These are phyloP conservation scores for Globisporangium canariense DNA, from an alignment of 352 stramenopile species.

Conservation along the genomic window DNA sequence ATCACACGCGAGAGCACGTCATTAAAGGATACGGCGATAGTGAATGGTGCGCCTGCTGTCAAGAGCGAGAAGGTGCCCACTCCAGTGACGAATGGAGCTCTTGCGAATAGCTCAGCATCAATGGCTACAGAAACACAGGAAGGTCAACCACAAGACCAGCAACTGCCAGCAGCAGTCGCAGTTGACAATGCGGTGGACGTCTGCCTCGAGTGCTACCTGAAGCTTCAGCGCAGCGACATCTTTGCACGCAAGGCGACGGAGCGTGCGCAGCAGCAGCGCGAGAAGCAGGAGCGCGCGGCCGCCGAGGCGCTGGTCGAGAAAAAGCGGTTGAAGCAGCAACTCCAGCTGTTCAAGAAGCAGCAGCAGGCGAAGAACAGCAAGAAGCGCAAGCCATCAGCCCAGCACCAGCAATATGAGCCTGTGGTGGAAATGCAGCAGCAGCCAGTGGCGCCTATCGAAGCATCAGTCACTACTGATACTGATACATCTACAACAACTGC, in stretches of 20 bases:
- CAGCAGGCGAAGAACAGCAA: conserved; percentile 37
- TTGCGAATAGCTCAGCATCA: not conserved
- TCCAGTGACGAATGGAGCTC: not conserved
- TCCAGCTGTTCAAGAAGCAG: conserved; percentile 58
- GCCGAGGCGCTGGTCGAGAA: conserved; percentile 28
- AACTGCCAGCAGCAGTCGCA: conserved; percentile 12
- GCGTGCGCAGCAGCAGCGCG: conserved; percentile 29
- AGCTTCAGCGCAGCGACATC: conserved; percentile 59
- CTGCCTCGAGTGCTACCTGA: conserved; percentile 70
- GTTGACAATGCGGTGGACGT: conserved; percentile 36
- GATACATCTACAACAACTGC: not conserved
- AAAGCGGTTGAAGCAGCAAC: conserved; percentile 44
- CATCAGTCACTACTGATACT: not conserved
- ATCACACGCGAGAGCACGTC: conserved; percentile 7
- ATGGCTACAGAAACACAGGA: not conserved
- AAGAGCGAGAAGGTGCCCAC: not conserved
- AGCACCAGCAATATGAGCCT: conserved; percentile 11
- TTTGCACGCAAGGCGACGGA: conserved; percentile 55
- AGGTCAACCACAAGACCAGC: not conserved
- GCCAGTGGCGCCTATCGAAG: not conserved
- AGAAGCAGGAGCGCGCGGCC: conserved; percentile 24
- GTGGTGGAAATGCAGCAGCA: not conserved
- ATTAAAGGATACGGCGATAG: not conserved
- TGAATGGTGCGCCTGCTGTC: not conserved
- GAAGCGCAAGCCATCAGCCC: conserved; percentile 32